Conservation (phyloP, 2,329 filamentous ascomycete genomes). For the Trichoderma pleuroti region DNA sequence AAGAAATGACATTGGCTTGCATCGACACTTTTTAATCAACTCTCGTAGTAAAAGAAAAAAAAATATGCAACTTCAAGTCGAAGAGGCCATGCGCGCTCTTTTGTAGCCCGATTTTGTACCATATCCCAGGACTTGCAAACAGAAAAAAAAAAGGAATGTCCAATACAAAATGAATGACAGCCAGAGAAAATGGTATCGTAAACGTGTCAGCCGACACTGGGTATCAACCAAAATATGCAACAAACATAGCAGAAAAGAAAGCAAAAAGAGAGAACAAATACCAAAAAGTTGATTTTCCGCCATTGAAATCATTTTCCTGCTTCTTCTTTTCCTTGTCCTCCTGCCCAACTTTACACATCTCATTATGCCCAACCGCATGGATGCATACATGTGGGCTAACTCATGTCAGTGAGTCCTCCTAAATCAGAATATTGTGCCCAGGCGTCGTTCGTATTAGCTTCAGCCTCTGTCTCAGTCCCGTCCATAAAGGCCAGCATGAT, state of each 20-base stretch:
- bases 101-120: constrained; percentile 10
- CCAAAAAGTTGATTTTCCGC: constrained; percentile 7
- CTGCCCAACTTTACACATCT: not conserved
- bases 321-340: not conserved
- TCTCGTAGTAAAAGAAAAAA: not conserved
- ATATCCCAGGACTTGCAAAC: constrained; percentile 8
- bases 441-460: constrained; percentile 26
- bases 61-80: not conserved
- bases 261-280: not conserved
- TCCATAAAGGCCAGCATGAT: constrained; percentile 38
- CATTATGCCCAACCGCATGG: not conserved
- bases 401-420: constrained; percentile 42
- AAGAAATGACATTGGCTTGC: constrained; percentile 6
- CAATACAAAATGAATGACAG: constrained; percentile 15
- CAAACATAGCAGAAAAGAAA: not conserved
- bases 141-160: constrained; percentile 8
- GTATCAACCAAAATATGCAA: constrained; percentile 19
- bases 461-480: constrained; percentile 20
- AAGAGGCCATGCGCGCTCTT: not conserved
- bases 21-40: not conserved
- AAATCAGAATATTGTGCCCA: constrained; percentile 48
- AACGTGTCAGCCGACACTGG: constrained; percentile 18
- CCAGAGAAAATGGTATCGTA: constrained; percentile 14
- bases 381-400: constrained; percentile 24
- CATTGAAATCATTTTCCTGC: not conserved